These are phyloP conservation scores for Plasmodium reichenowi DNA, from an alignment of 169 alveolate species.

Conservation along the genomic window DNA sequence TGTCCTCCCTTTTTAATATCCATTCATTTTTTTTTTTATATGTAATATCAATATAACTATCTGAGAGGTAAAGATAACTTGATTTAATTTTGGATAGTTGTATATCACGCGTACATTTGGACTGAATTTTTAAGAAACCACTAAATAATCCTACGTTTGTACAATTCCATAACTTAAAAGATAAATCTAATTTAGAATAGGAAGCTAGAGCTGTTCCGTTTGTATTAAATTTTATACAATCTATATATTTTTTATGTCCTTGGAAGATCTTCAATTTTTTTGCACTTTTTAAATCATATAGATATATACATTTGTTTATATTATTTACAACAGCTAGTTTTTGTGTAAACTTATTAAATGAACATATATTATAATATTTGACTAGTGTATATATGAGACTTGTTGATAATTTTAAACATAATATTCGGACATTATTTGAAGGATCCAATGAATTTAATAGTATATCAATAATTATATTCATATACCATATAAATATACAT, in stretches of 20 bases:
- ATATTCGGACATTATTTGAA: constrained; percentile 58
- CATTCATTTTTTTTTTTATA: constrained; percentile 69
- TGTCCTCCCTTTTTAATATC: constrained; percentile 60
- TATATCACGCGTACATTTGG: constrained; percentile 55
- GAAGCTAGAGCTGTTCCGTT: constrained; percentile 64
- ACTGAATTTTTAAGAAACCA: constrained; percentile 64
- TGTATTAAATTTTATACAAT: constrained; percentile 57
- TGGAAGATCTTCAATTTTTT: constrained; percentile 71
- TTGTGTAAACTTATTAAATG: constrained; percentile 74
- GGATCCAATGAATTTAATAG: constrained; percentile 69
- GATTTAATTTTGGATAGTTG: constrained; percentile 52
- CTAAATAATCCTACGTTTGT: constrained; percentile 71
- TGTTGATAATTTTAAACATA: constrained; percentile 62
- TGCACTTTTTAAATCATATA: constrained; percentile 75
- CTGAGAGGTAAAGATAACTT: constrained; percentile 39
- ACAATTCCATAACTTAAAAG: constrained; percentile 75
- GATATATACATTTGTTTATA: constrained; percentile 54
- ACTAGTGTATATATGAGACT: constrained; percentile 71
- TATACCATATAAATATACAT: constrained; percentile 31
- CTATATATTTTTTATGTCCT: constrained; percentile 63
- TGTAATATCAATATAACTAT: constrained; percentile 43
- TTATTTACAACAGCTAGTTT: constrained; percentile 74
- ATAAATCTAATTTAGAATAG: constrained; percentile 64
- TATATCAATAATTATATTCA: constrained; percentile 64
- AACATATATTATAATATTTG: constrained; percentile 48